Percentiles rank a stretch among this genome's conserved stretches.
Conservation (phyloP, 1,284 basidiomycete genomes). For the Cutaneotrichosporon sp. region DNA sequence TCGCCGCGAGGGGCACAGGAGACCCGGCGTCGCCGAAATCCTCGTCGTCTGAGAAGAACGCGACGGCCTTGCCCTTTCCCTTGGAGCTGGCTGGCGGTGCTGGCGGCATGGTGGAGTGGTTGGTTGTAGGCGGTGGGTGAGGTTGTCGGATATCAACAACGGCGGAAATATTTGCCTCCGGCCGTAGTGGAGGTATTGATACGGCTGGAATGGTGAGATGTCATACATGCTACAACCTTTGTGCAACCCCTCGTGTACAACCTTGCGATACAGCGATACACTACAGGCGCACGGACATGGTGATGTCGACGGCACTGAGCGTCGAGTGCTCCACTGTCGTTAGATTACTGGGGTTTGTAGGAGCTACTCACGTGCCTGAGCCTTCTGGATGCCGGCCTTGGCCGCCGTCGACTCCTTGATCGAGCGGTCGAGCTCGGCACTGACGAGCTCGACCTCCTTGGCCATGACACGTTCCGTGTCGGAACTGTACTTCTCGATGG, state of each 20-base stretch:
- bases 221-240: neutral
- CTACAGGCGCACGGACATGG: neutral
- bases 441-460: neutral
- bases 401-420: neutral
- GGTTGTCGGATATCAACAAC: neutral
- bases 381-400: neutral
- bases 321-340: constrained; percentile 1
- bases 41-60: constrained; percentile 27
- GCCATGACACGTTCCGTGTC: constrained; percentile 8
- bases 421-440: neutral
- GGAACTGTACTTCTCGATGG: constrained; percentile 1
- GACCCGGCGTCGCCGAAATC: constrained; percentile 15
- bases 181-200: neutral
- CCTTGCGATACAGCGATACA: neutral
- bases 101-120: constrained; percentile 18
- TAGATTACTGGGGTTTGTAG: neutral
- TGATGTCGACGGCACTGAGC: neutral
- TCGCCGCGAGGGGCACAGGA: constrained; percentile 10
- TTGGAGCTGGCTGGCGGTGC: neutral
- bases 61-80: constrained; percentile 11
- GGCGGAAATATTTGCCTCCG: constrained; percentile 20
- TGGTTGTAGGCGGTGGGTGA: neutral
- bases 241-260: neutral
- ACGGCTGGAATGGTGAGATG: neutral
- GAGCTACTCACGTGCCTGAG: neutral